Evolutionary conservation across 1,139 yeast genomes (phyloP), one percentile per base, ranked within the genome.

Genomic region (Debaryomycetaceae sp.): DNA sequence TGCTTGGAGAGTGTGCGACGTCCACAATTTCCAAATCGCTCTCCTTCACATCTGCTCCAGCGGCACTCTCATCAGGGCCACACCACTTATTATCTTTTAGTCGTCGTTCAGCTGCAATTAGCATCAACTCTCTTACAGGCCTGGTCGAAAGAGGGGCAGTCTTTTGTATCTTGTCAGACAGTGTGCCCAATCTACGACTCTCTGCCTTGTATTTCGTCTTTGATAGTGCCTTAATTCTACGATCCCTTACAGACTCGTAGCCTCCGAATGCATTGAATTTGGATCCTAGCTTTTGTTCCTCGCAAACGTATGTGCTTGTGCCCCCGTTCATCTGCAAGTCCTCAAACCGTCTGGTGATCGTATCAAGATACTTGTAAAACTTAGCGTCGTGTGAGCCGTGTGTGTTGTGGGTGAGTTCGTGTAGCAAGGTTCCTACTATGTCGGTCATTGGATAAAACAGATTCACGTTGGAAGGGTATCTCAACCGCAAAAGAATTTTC

Each of bases 351-450:
- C 65, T 68, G 48, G 76, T 78, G 44, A 87, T 68, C 47, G 78
- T 80, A 45, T 86, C 91, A 54, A 89, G 62, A 44, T 76, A 76
- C 43, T 68, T 69, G 58, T 88, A 88, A 59, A 93, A 93, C 49
- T 66, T 67, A 17, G 69, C 78, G 64, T 93, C 86, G 59, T 93
- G 99, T 0, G 95, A 85, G 0, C 97, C 97, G 56, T 70, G 70
- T 27, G 75, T 59, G 60, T 89, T 91, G 59, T 93, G 99, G 1
- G 90, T 80, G 39, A 93, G 69, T 60, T 93, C 99, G 62, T 93
- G 99, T 8, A 93, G 69, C 80, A 90, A 78, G 0, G 97, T 89
- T 0, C 91, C 96, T 13, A 91, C 59, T 2, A 90, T 66, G 43
- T 82, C 84, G 11, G 83, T 80, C 62, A 85, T 68, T 0, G 91